A percentile compares a stretch with the other conserved stretches of the same genome.
Evolutionary conservation across 768 basidiomycete genomes (phyloP).

Genomic region (Mycena epipterygia): DNA sequence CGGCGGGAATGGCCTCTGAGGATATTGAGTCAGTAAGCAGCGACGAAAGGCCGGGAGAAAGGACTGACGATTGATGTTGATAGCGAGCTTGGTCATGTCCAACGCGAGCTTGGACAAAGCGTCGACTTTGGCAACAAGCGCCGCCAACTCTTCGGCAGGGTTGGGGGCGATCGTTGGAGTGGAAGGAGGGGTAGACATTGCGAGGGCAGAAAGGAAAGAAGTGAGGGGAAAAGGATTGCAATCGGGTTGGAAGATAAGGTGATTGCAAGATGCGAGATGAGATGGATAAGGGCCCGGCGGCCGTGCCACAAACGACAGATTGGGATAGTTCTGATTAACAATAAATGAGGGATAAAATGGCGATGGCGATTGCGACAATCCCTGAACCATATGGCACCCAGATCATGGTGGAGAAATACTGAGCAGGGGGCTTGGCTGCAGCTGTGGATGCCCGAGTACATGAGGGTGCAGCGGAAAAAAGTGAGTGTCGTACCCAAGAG

Average conservation of each 20-base stretch:
- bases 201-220: background rate
- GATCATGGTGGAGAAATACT: too few relatives aligned
- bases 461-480: too few relatives aligned
- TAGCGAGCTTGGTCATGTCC: background rate
- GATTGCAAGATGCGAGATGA: background rate
- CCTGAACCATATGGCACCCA: too few relatives aligned
- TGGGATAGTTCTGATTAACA: background rate
- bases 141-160: background rate
- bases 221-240: background rate
- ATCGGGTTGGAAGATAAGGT: background rate
- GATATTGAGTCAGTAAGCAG: too few relatives aligned
- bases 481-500: too few relatives aligned
- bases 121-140: background rate
- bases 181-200: background rate
- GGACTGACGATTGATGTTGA: background rate
- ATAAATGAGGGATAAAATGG: background rate
- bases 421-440: too few relatives aligned
- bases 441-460: too few relatives aligned
- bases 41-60: background rate
- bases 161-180: background rate
- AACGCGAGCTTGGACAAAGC: background rate
- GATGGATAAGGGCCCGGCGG: too few relatives aligned
- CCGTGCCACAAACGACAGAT: background rate
- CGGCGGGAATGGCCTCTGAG: background rate
- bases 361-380: too few relatives aligned